These are phyloP conservation scores for Stachybotrys elegans DNA, from an alignment of 2,329 filamentous ascomycete genomes.

Conservation along the genomic window DNA sequence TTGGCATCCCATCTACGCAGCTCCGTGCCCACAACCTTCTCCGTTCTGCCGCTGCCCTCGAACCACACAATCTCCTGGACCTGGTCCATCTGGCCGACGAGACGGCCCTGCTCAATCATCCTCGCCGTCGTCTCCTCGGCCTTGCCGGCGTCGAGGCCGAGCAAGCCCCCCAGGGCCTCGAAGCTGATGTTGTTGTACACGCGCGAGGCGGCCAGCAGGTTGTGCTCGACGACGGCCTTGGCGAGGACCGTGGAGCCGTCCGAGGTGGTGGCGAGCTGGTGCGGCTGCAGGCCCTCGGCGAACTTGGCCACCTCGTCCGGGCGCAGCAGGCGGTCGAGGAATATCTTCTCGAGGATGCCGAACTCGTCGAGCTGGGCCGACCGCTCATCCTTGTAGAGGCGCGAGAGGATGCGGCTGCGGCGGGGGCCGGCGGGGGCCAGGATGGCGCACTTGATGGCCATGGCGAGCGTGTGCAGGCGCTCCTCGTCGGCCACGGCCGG, in stretches of 20 bases:
- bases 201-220: conserved; percentile 78
- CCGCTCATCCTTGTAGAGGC: conserved; percentile 91
- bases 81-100: conserved; percentile 89
- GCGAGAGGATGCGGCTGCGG: conserved; percentile 72
- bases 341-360: conserved; percentile 94
- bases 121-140: conserved; percentile 87
- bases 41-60: conserved; percentile 65
- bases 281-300: conserved; percentile 70
- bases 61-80: conserved; percentile 87
- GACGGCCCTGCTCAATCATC: conserved; percentile 92
- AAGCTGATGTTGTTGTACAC: conserved; percentile 75
- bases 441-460: conserved; percentile 87
- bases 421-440: conserved; percentile 86
- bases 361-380: conserved; percentile 71
- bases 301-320: conserved; percentile 84
- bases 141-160: conserved; percentile 73
- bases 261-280: conserved; percentile 84
- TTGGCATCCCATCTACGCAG: conserved; percentile 85
- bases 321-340: conserved; percentile 78
- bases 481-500: conserved; percentile 79
- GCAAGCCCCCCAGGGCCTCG: conserved; percentile 67
- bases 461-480: conserved; percentile 74
- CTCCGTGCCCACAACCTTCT: conserved; percentile 60
- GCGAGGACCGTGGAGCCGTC: conserved; percentile 92
- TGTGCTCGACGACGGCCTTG: conserved; percentile 93